phyloP scores from a whole-genome alignment of 2,329 filamentous ascomycete species.

The Diaporthe australafricana region DNA sequence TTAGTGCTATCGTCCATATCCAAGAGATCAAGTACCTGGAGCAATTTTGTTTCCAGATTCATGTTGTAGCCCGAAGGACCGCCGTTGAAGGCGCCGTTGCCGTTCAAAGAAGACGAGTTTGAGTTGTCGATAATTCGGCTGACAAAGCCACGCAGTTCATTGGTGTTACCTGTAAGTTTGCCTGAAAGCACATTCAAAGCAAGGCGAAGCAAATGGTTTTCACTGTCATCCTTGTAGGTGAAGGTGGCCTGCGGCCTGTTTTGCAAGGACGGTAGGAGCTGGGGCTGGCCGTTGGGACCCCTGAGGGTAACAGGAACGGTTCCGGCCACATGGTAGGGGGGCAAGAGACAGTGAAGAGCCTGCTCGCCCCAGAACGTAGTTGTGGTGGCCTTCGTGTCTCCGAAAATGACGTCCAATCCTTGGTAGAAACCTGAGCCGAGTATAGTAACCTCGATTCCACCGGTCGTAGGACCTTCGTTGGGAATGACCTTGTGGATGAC shows the following conservation, averaged over 20 bases:
- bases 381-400: conserved; percentile 71
- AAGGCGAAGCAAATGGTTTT: conserved; percentile 75
- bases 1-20: conserved; percentile 81
- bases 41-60: conserved; percentile 74
- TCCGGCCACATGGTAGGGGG: conserved; percentile 75
- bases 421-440: conserved; percentile 84
- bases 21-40: conserved; percentile 82
- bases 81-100: conserved; percentile 49
- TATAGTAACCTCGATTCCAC: conserved; percentile 88
- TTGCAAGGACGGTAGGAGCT: conserved; percentile 44
- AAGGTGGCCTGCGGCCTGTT: conserved; percentile 65
- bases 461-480: conserved; percentile 81
- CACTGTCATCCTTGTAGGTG: conserved; percentile 79
- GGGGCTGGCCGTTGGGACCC: conserved; percentile 54
- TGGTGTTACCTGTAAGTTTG: conserved; percentile 72
- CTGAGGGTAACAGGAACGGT: conserved; percentile 79
- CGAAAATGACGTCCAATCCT: conserved; percentile 86
- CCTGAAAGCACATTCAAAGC: conserved; percentile 73
- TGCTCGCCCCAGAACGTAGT: conserved; percentile 86
- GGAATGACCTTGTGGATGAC: conserved; percentile 88
- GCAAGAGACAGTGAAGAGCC: conserved; percentile 82
- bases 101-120: conserved; percentile 56
- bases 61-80: conserved; percentile 38
- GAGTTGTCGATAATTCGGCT: conserved; percentile 67
- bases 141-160: conserved; percentile 72